Percentiles rank a stretch among this genome's conserved stretches.
phyloP scores from a whole-genome alignment of 352 stramenopile genomes.

The Pythium oligandrum region DNA sequence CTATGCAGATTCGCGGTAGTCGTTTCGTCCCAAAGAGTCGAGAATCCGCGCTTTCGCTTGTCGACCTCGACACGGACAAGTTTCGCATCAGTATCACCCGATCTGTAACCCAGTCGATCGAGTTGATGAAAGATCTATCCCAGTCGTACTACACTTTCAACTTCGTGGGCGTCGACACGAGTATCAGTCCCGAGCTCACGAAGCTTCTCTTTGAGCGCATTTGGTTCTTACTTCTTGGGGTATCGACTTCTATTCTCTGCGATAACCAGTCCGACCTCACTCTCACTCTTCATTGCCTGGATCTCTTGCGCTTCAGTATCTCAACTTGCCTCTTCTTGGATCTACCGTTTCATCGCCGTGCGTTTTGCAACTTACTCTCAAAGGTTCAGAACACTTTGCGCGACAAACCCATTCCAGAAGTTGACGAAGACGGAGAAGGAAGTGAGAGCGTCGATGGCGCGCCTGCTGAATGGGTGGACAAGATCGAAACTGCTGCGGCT shows the following conservation, averaged over 20 bases:
- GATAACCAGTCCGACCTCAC: slow-evolving; percentile 75
- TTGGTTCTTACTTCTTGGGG: slow-evolving; percentile 94
- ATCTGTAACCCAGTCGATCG: slow-evolving; percentile 75
- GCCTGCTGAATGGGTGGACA: slow-evolving; percentile 39
- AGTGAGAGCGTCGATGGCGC: slow-evolving; percentile 2
- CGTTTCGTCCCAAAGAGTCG: slow-evolving; percentile 42
- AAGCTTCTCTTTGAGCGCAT: slow-evolving; percentile 90
- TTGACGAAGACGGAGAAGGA: slow-evolving; percentile 15
- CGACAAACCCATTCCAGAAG: slow-evolving; percentile 16
- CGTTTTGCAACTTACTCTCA: slow-evolving; percentile 69
- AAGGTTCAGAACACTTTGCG: slow-evolving; percentile 69
- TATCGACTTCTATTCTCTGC: slow-evolving; percentile 80
- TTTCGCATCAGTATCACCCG: slow-evolving; percentile 62
- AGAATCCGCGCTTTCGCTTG: slow-evolving; percentile 34
- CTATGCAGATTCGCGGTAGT: slow-evolving; percentile 90
- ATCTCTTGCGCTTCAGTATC: slow-evolving; percentile 76
- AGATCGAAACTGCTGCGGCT: slow-evolving; percentile 56
- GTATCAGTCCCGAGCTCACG: slow-evolving; percentile 88
- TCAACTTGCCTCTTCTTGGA: slow-evolving; percentile 80
- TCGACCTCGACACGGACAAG: slow-evolving; percentile 74
- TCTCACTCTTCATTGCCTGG: slow-evolving; percentile 76
- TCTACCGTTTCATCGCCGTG: slow-evolving; percentile 70
- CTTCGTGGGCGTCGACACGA: slow-evolving; percentile 88
- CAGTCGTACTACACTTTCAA: slow-evolving; percentile 85
- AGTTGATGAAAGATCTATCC: slow-evolving; percentile 82